These are phyloP conservation scores for Hypericum androsaemum DNA, from an alignment of 345 rosid genomes.

Conservation along the genomic window DNA sequence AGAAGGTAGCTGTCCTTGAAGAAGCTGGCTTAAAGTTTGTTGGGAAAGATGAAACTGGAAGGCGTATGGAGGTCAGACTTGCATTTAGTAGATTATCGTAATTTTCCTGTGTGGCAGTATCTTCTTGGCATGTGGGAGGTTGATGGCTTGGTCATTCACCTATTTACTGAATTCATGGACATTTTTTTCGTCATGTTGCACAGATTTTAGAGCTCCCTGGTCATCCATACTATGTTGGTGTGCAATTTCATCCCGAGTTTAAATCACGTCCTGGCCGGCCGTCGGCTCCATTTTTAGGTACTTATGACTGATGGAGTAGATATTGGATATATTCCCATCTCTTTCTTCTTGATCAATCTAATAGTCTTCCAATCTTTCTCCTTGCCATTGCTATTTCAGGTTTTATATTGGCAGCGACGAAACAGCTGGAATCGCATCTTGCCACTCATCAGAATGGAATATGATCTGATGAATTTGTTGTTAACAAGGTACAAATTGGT, in stretches of 20 bases:
- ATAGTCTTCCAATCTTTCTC: background rate
- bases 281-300: constrained; percentile 26
- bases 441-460: constrained; percentile 37
- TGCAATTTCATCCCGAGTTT: constrained; percentile 29
- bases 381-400: constrained; percentile 34
- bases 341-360: background rate
- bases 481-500: too few relatives aligned
- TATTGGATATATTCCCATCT: background rate
- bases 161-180: constrained; percentile 3
- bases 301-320: background rate
- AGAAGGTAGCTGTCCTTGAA: constrained; percentile 17
- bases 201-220: constrained; percentile 27
- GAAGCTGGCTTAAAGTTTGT: constrained; percentile 25
- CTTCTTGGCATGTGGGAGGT: constrained; percentile 6
- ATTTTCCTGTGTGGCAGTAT: background rate
- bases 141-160: background rate
- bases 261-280: constrained; percentile 28
- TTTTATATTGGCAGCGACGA: constrained; percentile 65
- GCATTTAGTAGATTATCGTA: background rate
- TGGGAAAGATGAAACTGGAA: constrained; percentile 32
- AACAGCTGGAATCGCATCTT: constrained; percentile 51
- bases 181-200: constrained; percentile 3
- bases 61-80: constrained; percentile 24
- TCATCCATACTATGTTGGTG: constrained; percentile 23
- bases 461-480: constrained; percentile 11